Evolutionary conservation across 441 rosid species (phyloP).

Genomic region (Rhodomyrtus psidioides): DNA sequence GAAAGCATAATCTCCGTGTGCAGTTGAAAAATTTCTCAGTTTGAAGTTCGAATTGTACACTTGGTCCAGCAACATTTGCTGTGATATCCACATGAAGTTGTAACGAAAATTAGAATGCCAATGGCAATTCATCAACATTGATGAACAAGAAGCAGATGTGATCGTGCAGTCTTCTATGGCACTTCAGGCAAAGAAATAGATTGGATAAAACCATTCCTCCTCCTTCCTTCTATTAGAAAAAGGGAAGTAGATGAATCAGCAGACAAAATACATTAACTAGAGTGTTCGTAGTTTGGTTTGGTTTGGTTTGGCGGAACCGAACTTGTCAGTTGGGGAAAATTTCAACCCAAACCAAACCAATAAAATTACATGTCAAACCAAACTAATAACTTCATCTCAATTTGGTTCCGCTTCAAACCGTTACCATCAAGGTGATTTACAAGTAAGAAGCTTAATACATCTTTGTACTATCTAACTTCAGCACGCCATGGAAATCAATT

Average conservation of each 20-base stretch:
- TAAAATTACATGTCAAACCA: background rate
- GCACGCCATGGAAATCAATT: no score
- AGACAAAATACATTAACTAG: background rate
- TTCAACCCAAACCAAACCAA: background rate
- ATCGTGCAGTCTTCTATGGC: background rate
- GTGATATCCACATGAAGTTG: background rate
- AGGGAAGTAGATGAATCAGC: background rate
- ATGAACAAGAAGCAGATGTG: background rate
- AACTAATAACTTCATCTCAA: background rate
- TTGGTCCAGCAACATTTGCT: background rate
- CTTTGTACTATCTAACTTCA: no score
- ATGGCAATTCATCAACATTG: background rate
- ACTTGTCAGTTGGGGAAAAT: background rate
- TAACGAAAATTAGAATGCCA: background rate
- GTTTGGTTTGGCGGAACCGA: background rate
- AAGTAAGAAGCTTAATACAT: background rate
- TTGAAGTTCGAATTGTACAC: background rate
- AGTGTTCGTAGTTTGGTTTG: background rate
- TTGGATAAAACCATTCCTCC: background rate
- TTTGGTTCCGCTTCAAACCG: background rate
- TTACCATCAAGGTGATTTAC: background rate
- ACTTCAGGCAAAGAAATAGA: background rate
- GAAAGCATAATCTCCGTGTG: background rate
- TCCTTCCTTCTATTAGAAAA: background rate
- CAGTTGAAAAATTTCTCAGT: background rate